Conservation (phyloP, 2,329 filamentous ascomycete species). For the Fusarium sp. region DNA sequence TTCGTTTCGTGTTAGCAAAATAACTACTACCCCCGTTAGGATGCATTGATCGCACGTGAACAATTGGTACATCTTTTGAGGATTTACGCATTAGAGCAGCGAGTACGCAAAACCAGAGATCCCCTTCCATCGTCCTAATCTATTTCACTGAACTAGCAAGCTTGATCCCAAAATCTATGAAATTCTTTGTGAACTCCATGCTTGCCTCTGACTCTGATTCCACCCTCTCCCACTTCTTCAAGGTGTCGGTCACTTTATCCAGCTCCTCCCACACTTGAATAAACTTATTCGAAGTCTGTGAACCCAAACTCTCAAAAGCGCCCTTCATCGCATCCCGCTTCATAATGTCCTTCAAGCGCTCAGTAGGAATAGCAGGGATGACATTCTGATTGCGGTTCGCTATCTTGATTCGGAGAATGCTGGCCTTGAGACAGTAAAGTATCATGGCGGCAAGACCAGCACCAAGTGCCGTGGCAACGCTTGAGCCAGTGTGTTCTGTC, state of each 20-base stretch:
- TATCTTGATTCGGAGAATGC: not conserved
- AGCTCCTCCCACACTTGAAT: conserved; percentile 1
- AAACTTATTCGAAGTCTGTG: not conserved
- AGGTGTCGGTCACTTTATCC: not conserved
- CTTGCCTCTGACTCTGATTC: not conserved
- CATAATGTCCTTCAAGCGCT: not conserved
- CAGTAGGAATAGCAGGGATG: not conserved
- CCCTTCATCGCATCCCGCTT: conserved; percentile 2
- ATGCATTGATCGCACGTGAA: too few relatives aligned
- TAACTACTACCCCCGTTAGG: too few relatives aligned
- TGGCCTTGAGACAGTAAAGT: conserved; percentile 1
- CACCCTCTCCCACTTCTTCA: not conserved
- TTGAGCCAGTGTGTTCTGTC: not conserved
- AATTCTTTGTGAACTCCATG: not conserved
- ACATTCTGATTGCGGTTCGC: not conserved
- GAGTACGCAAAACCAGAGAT: too few relatives aligned
- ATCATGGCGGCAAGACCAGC: conserved; percentile 3
- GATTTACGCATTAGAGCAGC: too few relatives aligned
- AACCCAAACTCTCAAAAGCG: not conserved
- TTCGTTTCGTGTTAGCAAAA: too few relatives aligned
- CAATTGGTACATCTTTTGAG: too few relatives aligned
- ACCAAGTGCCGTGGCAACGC: not conserved
- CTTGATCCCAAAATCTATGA: not conserved
- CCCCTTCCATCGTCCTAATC: too few relatives aligned
- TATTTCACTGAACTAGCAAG: not conserved